These are phyloP conservation scores for Plectosphaerella cucumerina DNA, from an alignment of 2,329 filamentous ascomycete genomes.

Conservation along the genomic window DNA sequence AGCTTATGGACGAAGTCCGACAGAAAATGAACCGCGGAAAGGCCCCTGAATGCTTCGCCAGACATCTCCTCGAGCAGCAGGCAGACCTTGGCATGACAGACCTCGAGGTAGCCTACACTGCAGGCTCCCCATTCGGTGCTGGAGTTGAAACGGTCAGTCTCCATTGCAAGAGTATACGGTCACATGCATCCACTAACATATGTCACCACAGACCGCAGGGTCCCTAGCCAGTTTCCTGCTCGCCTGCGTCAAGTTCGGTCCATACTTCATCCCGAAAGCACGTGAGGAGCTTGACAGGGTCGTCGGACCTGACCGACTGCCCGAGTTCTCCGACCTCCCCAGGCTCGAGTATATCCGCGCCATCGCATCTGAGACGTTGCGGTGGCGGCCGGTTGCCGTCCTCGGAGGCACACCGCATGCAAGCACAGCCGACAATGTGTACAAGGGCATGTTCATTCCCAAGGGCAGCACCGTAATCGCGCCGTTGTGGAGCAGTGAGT, in stretches of 20 bases:
- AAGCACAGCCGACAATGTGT: constrained; percentile 35
- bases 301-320: constrained; percentile 29
- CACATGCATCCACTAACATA: background rate
- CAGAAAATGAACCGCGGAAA: constrained; percentile 23
- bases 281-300: constrained; percentile 35
- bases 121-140: constrained; percentile 40
- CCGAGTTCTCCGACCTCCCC: constrained; percentile 29
- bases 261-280: constrained; percentile 39
- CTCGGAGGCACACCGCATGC: constrained; percentile 41
- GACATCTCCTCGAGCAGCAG: constrained; percentile 35
- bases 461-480: constrained; percentile 48
- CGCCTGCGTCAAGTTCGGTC: constrained; percentile 46
- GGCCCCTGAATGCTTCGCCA: constrained; percentile 36
- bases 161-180: too few species aligned
- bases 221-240: constrained; percentile 46
- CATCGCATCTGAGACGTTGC: constrained; percentile 32
- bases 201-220: constrained; percentile 37
- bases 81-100: constrained; percentile 33
- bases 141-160: constrained; percentile 35
- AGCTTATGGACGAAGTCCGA: constrained; percentile 35
- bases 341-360: constrained; percentile 29
- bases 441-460: constrained; percentile 39
- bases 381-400: constrained; percentile 39
- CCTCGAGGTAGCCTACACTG: constrained; percentile 37
- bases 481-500: constrained; percentile 9